Percentiles rank a stretch among this genome's conserved stretches.
Evolutionary conservation across 2,329 filamentous ascomycete species (phyloP).

Genomic region (Neonectria punicea): DNA sequence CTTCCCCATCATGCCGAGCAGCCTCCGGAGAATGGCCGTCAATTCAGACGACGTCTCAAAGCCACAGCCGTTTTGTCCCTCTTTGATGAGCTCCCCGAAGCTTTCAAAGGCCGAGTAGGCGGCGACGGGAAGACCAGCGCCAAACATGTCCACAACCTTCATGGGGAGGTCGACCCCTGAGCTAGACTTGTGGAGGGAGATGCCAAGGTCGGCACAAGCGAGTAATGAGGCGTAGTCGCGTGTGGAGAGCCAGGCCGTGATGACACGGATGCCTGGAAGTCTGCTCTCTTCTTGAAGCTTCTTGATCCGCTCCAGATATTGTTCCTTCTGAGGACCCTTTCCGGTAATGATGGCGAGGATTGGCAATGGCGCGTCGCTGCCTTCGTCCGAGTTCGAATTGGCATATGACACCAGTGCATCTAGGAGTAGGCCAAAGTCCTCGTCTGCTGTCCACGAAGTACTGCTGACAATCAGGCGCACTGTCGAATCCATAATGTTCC

Average conservation of each 20-base stretch:
- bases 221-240: conserved; percentile 87
- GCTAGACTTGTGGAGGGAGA: conserved; percentile 92
- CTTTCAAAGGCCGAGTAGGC: conserved; percentile 89
- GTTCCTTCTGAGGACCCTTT: conserved; percentile 84
- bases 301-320: conserved; percentile 76
- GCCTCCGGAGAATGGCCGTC: conserved; percentile 66
- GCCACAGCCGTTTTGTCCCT: conserved; percentile 86
- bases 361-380: conserved; percentile 63
- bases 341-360: conserved; percentile 94
- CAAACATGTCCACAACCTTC: conserved; percentile 99
- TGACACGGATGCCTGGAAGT: conserved; percentile 76
- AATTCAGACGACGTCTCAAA: conserved; percentile 80
- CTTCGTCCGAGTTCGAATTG: conserved; percentile 49
- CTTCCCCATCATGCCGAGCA: conserved; percentile 67
- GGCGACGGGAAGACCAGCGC: conserved; percentile 87
- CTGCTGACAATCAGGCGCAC: conserved; percentile 85
- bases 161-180: conserved; percentile 97
- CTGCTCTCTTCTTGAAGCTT: conserved; percentile 69
- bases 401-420: conserved; percentile 84
- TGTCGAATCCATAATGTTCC: conserved; percentile 66
- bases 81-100: conserved; percentile 89
- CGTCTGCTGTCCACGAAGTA: conserved; percentile 97
- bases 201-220: conserved; percentile 85
- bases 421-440: conserved; percentile 91
- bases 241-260: conserved; percentile 86